Base-by-base conservation (phyloP, 768 basidiomycete genomes). In the Megacollybia marginata region DNA sequence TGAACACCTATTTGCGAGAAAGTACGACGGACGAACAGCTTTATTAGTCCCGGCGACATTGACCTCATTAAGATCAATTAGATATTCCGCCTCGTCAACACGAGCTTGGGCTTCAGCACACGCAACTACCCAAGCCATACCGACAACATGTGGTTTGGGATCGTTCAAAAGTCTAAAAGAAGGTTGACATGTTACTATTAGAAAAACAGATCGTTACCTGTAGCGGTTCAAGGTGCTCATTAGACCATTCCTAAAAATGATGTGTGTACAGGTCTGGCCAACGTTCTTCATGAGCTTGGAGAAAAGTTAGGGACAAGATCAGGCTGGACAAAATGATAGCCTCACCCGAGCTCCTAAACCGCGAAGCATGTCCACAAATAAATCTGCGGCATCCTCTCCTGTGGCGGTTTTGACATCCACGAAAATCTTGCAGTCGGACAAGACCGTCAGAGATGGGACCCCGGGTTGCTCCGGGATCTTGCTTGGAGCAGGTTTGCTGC, bases 101-200 rank as follows among this genome's bases (percentile, higher is more conserved):
- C 66, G 76, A 35, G 63, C 63, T 42, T 75, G 72, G 54, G 82
- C 78, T 57, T 92, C 90, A 2, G 77, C 85, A 55, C 90, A 94
- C 59, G 89, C 83, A 2, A 92, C 87, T 5, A 94, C 86, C 92
- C 92, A 93, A 15, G 80, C 85, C 55, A 92, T 88, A 8, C 89
- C 87, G 13, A 95, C 85, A 13, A 91, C 82, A 20, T 69, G 55
- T 0, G 92, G 92, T 58, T 83, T 59, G 63, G 77, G 87, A 36
- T 89, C 83, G 42, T 79, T 69, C 19, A 88, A 67, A 44, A 80
- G 60, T 47, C 86, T 88, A 33, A 9, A 42, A 12, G 34, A 31
- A 28, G 28, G 18, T 19, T 13, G 11, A 40, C 11, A 40, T 15
- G 36, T 32, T 13, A 50, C 9, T 33, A 38, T 32, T 44, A 40